phyloP scores from a whole-genome alignment of 2,329 filamentous ascomycete species.

The Cladophialophora bantiana region DNA sequence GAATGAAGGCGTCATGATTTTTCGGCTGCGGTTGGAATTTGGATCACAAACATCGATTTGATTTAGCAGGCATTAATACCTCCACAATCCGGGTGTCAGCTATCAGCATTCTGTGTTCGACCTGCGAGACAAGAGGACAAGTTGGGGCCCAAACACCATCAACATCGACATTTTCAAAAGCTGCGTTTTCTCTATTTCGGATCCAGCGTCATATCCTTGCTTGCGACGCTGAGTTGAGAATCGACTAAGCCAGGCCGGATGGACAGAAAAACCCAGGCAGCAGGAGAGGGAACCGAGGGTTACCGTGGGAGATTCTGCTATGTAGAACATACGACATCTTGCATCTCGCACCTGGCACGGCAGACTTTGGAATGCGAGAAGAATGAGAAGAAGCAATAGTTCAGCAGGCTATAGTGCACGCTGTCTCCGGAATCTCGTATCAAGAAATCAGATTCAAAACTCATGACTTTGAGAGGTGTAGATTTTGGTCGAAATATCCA shows the following conservation, averaged over 20 bases:
- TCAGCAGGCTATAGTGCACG: no score
- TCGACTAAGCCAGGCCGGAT: not conserved
- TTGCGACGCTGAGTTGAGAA: not conserved
- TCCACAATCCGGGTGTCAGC: not conserved
- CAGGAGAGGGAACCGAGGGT: not conserved
- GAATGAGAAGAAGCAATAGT: no score
- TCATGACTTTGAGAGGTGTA: no score
- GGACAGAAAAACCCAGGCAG: not conserved
- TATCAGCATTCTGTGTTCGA: not conserved
- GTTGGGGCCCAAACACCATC: not conserved
- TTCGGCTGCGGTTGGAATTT: not conserved
- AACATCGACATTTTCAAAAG: not conserved
- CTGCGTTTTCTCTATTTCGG: not conserved
- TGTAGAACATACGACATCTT: not conserved
- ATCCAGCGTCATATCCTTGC: not conserved
- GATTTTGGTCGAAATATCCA: no score
- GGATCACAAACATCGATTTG: not conserved
- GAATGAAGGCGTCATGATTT: slow-evolving; percentile 9
- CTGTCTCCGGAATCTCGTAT: no score
- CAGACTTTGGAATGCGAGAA: not conserved
- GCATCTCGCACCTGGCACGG: not conserved
- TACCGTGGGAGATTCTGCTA: not conserved
- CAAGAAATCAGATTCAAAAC: no score
- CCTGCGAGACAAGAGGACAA: not conserved
- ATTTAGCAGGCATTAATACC: not conserved